phyloP scores from a whole-genome alignment of 1,139 yeast genomes.

The Taphrina populina region DNA sequence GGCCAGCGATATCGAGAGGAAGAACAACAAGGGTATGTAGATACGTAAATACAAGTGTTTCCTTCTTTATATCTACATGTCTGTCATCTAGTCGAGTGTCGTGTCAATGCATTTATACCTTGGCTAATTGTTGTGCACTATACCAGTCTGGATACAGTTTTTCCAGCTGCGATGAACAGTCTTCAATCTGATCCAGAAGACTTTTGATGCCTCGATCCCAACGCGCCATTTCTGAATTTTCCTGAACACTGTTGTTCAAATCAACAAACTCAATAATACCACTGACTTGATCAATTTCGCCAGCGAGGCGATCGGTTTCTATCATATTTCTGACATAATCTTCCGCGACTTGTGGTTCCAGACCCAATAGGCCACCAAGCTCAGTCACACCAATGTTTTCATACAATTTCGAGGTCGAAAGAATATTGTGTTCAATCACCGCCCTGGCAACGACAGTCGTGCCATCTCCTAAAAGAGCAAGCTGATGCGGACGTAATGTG shows the following conservation, averaged over 20 bases:
- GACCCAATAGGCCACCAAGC: conserved; percentile 43
- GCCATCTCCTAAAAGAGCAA: conserved; percentile 43
- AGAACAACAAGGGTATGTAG: conserved; percentile 40
- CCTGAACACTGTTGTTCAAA: neutral
- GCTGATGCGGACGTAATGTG: conserved; percentile 42
- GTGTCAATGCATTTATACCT: no score
- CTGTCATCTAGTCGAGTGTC: no score
- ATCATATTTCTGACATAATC: conserved; percentile 46
- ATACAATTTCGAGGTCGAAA: conserved; percentile 45
- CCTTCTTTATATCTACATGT: no score
- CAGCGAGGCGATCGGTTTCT: conserved; percentile 44
- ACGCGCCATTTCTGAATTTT: conserved; percentile 39
- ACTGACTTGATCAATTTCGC: conserved; percentile 45
- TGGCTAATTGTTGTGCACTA: neutral
- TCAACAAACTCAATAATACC: conserved; percentile 42
- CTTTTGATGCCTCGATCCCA: conserved; percentile 44
- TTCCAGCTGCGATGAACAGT: conserved; percentile 24
- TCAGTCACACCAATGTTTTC: conserved; percentile 43
- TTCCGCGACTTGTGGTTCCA: conserved; percentile 43
- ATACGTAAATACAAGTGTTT: no score
- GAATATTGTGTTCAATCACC: conserved; percentile 46
- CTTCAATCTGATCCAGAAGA: conserved; percentile 41
- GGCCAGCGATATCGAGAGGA: conserved; percentile 65
- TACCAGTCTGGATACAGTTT: conserved; percentile 25
- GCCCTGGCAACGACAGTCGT: conserved; percentile 45